Conservation (phyloP, 495 filamentous ascomycete genomes). For the Tuber borchii region DNA sequence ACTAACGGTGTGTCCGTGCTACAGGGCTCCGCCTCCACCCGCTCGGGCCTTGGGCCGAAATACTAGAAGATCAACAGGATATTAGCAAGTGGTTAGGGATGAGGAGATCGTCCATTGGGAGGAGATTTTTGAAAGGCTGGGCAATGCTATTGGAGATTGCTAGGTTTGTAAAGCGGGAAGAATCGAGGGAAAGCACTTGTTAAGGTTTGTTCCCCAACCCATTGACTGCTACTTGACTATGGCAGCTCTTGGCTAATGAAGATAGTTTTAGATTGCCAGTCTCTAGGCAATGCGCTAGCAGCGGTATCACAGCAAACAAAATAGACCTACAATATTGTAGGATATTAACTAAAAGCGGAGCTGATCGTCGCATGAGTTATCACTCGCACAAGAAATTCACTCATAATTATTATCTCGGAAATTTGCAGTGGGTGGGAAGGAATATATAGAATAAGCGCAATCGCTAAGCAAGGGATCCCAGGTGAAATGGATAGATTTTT, state of each 20-base stretch:
- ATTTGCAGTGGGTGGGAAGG: not conserved
- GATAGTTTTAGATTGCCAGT: too few species aligned
- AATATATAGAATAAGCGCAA: not conserved
- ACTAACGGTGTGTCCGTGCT: too few species aligned
- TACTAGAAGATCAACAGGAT: not conserved
- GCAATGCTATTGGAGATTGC: not conserved
- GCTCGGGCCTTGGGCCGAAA: too few species aligned
- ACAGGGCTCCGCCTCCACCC: too few species aligned
- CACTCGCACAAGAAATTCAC: not conserved
- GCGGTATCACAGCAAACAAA: too few species aligned
- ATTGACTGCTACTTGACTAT: too few species aligned
- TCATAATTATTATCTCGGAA: not conserved
- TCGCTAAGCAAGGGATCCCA: not conserved
- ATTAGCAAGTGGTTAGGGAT: not conserved
- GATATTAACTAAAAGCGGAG: not conserved
- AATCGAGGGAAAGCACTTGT: not conserved
- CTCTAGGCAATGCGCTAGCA: too few species aligned
- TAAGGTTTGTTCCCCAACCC: not conserved
- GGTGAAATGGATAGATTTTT: not conserved
- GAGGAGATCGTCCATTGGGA: not conserved
- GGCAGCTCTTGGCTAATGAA: too few species aligned
- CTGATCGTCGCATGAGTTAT: not conserved
- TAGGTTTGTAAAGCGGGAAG: not conserved
- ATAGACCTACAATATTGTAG: not conserved
- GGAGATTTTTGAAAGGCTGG: too few species aligned